A percentile compares a stretch with the other conserved stretches of the same genome.
phyloP scores from a whole-genome alignment of 2,329 filamentous ascomycete species.

The Lithohypha guttulata region DNA sequence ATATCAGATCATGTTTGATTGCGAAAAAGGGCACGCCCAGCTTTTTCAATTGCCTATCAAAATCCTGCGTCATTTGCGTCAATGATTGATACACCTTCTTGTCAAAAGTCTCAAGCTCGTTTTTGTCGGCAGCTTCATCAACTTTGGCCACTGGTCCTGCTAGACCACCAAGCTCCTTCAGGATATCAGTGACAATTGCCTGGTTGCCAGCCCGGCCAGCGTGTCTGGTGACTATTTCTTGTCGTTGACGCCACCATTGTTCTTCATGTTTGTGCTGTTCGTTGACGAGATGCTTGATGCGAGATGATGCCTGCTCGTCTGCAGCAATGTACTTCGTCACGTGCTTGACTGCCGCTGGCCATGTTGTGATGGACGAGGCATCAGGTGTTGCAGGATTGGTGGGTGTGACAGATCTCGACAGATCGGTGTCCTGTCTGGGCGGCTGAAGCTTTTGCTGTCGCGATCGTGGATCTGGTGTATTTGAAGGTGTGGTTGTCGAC shows the following conservation, averaged over 20 bases:
- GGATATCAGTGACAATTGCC: conserved; percentile 42
- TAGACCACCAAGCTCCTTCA: conserved; percentile 28
- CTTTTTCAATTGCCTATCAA: conserved; percentile 44
- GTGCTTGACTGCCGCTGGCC: conserved; percentile 41
- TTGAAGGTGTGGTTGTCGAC: too few relatives aligned
- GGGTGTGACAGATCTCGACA: conserved; percentile 5
- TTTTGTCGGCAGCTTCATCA: conserved; percentile 32
- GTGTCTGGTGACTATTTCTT: conserved; percentile 43
- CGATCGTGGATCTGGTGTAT: background rate
- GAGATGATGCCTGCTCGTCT: conserved; percentile 34
- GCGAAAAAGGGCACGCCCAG: conserved; percentile 54
- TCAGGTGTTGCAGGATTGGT: conserved; percentile 23
- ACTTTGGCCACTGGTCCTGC: conserved; percentile 9
- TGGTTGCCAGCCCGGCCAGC: conserved; percentile 42
- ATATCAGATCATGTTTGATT: conserved; percentile 36
- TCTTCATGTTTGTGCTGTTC: conserved; percentile 53
- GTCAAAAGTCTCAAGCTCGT: conserved; percentile 50
- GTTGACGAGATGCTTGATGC: conserved; percentile 48
- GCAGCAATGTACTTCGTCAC: conserved; percentile 40
- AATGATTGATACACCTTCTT: conserved; percentile 52
- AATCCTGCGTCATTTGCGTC: conserved; percentile 48
- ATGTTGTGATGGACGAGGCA: conserved; percentile 40
- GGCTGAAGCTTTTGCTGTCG: background rate
- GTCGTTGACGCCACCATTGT: conserved; percentile 48
- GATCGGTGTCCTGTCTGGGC: background rate